Conservation (phyloP, 345 rosid genomes). For the Salix purpurea region DNA sequence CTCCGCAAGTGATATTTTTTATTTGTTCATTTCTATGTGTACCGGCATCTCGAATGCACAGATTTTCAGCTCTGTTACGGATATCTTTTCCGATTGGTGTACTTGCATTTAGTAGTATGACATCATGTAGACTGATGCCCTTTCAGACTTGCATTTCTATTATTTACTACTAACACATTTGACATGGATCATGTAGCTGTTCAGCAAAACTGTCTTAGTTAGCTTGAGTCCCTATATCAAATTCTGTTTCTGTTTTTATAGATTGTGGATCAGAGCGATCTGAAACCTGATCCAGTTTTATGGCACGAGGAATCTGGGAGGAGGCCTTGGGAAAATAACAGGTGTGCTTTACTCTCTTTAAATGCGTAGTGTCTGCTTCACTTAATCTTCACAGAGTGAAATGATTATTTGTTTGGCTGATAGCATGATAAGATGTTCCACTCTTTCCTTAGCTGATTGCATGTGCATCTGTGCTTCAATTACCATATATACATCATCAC, state of each 20-base stretch:
- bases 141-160: neutral
- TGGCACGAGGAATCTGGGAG: conserved; percentile 83
- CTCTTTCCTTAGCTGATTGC: neutral
- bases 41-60: neutral
- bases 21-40: neutral
- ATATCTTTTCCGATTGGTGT: no score
- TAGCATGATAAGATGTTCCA: neutral
- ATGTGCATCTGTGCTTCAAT: neutral
- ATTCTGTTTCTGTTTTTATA: conserved; percentile 24
- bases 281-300: conserved; percentile 53
- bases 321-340: conserved; percentile 48
- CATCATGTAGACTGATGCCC: neutral
- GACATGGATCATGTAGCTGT: neutral
- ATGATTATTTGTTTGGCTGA: neutral
- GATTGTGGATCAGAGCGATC: conserved; percentile 53
- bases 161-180: neutral
- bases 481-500: neutral
- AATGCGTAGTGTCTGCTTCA: conserved; percentile 2
- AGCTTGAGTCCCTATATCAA: conserved; percentile 1
- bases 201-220: conserved; percentile 3
- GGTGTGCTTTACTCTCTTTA: conserved; percentile 13
- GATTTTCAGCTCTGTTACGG: no score
- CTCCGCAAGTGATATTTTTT: neutral
- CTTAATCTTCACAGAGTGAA: neutral
- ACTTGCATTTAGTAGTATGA: neutral